Evolutionary conservation across 192 early-diverging fungal species (phyloP).

Genomic region (Linnemannia exigua): DNA sequence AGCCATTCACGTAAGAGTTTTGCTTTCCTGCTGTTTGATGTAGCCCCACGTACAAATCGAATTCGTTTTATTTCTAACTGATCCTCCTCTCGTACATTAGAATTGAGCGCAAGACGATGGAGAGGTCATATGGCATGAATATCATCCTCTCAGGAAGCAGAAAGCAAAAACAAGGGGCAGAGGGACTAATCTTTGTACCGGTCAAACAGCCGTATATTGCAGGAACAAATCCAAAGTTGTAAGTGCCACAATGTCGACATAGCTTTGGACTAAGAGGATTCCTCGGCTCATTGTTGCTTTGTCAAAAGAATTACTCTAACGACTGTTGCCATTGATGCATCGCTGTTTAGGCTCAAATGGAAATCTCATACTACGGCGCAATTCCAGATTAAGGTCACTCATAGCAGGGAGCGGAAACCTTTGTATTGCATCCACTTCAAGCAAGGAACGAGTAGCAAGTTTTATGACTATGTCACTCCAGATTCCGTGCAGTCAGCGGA

Average conservation of each 20-base stretch:
- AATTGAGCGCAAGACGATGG: constrained; percentile 72
- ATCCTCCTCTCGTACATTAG: constrained; percentile 32
- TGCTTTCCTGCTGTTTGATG: background rate
- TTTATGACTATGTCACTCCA: constrained; percentile 67
- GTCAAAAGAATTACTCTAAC: background rate
- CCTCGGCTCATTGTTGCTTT: too few species aligned
- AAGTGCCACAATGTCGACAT: constrained; percentile 15
- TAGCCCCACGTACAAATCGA: background rate
- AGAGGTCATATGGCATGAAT: constrained; percentile 68
- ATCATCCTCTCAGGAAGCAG: constrained; percentile 76
- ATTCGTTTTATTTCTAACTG: background rate
- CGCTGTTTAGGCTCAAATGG: constrained; percentile 70
- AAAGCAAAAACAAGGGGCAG: constrained; percentile 73
- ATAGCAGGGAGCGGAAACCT: constrained; percentile 66
- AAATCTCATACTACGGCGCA: constrained; percentile 70
- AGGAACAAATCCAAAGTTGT: constrained; percentile 69
- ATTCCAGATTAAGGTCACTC: constrained; percentile 66
- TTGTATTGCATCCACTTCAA: constrained; percentile 62
- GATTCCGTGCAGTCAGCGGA: constrained; percentile 57
- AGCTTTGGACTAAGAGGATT: background rate
- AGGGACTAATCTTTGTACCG: constrained; percentile 82
- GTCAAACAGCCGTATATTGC: constrained; percentile 68
- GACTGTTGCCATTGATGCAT: background rate
- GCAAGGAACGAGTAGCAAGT: constrained; percentile 61
- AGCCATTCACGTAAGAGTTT: constrained; percentile 74